Evolutionary conservation across 768 basidiomycete species (phyloP).

Genomic region (Termitomyces sp.): DNA sequence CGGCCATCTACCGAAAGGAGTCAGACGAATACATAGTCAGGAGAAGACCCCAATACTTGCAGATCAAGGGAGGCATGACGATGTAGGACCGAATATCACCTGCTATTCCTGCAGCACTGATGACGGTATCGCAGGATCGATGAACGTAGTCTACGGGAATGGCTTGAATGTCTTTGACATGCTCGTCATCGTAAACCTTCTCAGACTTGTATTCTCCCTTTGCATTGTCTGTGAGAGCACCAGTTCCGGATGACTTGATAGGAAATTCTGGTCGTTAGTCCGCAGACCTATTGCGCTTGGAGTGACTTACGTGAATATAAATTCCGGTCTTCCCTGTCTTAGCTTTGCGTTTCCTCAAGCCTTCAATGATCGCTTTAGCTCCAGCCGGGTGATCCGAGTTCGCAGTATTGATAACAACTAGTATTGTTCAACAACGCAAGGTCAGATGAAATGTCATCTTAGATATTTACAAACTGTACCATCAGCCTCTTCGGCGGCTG

Average conservation of each 20-base stretch:
- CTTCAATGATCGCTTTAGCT: constrained; percentile 9
- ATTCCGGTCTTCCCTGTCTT: constrained; percentile 9
- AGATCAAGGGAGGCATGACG: constrained; percentile 12
- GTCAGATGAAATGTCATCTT: not conserved
- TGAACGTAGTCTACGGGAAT: constrained; percentile 13
- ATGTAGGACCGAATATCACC: constrained; percentile 12
- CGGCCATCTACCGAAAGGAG: constrained; percentile 8
- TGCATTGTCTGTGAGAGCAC: constrained; percentile 9
- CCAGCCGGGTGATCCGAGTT: constrained; percentile 13
- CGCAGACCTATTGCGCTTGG: not conserved
- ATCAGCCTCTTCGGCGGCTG: constrained; percentile 13
- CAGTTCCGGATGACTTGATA: constrained; percentile 9
- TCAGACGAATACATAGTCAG: not conserved
- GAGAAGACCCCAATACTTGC: not conserved
- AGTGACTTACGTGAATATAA: constrained; percentile 10
- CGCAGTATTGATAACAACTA: constrained; percentile 11
- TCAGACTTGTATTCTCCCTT: constrained; percentile 10
- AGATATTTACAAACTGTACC: not conserved
- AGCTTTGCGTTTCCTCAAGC: constrained; percentile 10
- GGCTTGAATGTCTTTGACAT: constrained; percentile 12
- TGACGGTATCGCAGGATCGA: constrained; percentile 8
- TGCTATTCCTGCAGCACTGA: constrained; percentile 10
- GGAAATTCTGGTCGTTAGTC: not conserved
- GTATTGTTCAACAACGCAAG: not conserved
- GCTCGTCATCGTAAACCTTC: constrained; percentile 13